phyloP scores from a whole-genome alignment of 2,329 filamentous ascomycete genomes.

The Gremmenia infestans region DNA sequence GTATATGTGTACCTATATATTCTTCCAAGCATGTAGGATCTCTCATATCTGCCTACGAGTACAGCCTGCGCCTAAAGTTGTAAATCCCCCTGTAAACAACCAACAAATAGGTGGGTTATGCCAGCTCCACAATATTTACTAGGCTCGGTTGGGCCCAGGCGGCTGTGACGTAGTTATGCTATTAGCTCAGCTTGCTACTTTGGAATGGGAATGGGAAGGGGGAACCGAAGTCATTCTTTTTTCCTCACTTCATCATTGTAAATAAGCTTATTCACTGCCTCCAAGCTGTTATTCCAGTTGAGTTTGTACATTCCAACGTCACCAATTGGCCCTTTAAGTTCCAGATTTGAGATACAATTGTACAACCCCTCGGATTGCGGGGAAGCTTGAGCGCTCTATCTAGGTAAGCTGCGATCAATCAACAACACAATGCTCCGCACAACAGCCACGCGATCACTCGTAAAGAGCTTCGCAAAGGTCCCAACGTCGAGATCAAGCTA shows the following conservation, averaged over 20 bases:
- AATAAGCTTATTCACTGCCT: conserved; percentile 1
- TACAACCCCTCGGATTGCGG: conserved; percentile 16
- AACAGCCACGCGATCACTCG: conserved; percentile 26
- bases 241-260: background rate
- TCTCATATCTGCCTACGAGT: no score
- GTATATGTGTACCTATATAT: no score
- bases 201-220: background rate
- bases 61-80: no score
- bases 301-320: conserved; percentile 3
- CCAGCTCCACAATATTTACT: background rate
- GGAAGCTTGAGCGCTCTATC: conserved; percentile 15
- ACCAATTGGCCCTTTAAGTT: conserved; percentile 12
- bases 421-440: conserved; percentile 29
- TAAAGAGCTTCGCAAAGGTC: conserved; percentile 26
- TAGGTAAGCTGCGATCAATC: conserved; percentile 9
- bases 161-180: conserved; percentile 7
- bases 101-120: no score
- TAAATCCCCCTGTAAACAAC: no score
- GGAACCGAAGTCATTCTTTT: background rate
- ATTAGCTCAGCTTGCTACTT: conserved; percentile 6
- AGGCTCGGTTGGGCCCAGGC: background rate
- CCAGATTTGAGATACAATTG: background rate
- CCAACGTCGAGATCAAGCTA: conserved; percentile 22
- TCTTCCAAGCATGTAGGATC: no score
- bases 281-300: conserved; percentile 1